Evolutionary conservation across 768 basidiomycete species (phyloP).

Genomic region (Guyanaporus albipodus): DNA sequence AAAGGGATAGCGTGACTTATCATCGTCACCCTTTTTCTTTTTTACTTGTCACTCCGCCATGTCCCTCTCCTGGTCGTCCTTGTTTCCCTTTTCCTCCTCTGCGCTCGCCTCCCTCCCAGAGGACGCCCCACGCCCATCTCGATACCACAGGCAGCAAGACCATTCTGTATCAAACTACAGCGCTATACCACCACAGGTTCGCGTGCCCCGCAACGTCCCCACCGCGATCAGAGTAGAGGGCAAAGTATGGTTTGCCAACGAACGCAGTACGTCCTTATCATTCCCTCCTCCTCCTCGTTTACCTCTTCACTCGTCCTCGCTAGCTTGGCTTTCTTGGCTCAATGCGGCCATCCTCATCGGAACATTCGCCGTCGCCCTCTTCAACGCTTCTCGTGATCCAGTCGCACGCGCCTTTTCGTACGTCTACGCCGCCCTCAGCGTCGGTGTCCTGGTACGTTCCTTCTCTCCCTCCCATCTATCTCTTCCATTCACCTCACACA

Average conservation of each 20-base stretch:
- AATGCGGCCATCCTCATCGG: constrained; percentile 81
- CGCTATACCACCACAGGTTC: constrained; percentile 62
- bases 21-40: no score
- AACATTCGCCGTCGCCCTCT: constrained; percentile 80
- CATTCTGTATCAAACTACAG: constrained; percentile 64
- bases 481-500: not conserved
- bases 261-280: constrained; percentile 67
- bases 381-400: constrained; percentile 70
- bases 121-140: constrained; percentile 32
- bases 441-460: constrained; percentile 54
- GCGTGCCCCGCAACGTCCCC: constrained; percentile 78
- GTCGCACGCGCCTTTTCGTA: constrained; percentile 78
- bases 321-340: constrained; percentile 93
- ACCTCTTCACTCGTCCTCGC: constrained; percentile 2
- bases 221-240: constrained; percentile 85
- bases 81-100: constrained; percentile 67
- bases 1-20: no score
- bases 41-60: no score
- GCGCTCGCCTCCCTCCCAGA: constrained; percentile 52
- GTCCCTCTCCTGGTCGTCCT: constrained; percentile 64
- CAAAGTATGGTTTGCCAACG: constrained; percentile 98
- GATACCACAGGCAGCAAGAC: constrained; percentile 68
- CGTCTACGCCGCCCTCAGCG: constrained; percentile 74
- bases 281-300: not conserved
- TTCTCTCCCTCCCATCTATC: not conserved